Conservation (phyloP, 1,284 basidiomycete species). For the Trametes sp. region DNA sequence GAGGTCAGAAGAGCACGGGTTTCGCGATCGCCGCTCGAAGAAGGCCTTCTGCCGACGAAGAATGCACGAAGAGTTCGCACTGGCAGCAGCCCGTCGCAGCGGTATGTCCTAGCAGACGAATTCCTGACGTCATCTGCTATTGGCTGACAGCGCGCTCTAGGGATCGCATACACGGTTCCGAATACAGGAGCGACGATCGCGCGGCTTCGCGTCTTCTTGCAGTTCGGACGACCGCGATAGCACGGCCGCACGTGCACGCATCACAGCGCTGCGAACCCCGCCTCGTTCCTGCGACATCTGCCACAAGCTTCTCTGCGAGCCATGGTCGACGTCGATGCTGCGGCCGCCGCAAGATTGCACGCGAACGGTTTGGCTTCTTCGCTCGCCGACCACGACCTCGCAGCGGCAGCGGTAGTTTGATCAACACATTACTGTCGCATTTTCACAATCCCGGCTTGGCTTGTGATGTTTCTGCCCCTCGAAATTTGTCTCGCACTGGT, state of each 20-base stretch:
- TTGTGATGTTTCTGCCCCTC: not conserved
- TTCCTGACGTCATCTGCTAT: conserved; percentile 27
- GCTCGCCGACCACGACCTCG: not conserved
- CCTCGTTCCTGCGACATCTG: not conserved
- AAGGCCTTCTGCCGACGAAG: conserved; percentile 12
- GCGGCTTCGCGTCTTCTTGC: conserved; percentile 12
- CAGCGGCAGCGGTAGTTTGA: not conserved
- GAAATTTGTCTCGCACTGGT: no score
- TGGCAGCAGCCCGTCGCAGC: conserved; percentile 1
- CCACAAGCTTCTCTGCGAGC: not conserved
- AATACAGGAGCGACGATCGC: conserved; percentile 29
- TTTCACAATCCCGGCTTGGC: not conserved
- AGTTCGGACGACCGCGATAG: not conserved
- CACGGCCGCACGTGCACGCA: conserved; percentile 13
- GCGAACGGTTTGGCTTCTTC: not conserved
- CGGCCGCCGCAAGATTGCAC: conserved; percentile 12
- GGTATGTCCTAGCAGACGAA: conserved; percentile 3
- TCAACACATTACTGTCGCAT: not conserved
- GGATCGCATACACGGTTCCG: conserved; percentile 22
- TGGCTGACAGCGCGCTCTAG: conserved; percentile 17
- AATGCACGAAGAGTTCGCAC: not conserved
- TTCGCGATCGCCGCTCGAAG: not conserved
- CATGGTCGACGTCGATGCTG: conserved; percentile 8
- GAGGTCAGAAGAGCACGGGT: not conserved
- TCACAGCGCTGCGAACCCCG: not conserved